Percentiles rank a stretch among this genome's conserved stretches.
Conservation (phyloP, 306 rosid genomes). For the Vigna reflexopilosa region DNA sequence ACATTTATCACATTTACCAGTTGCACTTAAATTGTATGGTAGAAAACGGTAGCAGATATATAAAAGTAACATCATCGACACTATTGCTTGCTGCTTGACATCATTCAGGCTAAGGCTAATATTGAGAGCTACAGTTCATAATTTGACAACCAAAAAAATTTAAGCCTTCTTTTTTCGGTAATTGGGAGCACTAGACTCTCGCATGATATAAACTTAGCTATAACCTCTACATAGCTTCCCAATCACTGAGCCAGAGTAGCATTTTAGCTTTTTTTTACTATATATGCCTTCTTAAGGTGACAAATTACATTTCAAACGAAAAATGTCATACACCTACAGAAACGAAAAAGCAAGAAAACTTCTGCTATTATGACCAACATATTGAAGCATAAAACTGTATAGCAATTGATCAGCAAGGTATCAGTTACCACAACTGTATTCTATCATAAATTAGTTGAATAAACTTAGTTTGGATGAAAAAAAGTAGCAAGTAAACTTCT, state of each 20-base stretch:
- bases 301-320: constrained; percentile 36
- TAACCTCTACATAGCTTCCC: constrained; percentile 19
- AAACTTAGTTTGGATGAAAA: neutral
- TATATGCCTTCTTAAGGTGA: constrained; percentile 5
- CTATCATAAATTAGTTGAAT: neutral
- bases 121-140: neutral
- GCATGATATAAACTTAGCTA: constrained; percentile 37
- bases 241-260: constrained; percentile 9
- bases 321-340: neutral
- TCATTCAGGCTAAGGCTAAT: constrained; percentile 10
- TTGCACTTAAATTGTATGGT: constrained; percentile 17
- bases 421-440: neutral
- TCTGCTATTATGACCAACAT: constrained; percentile 5
- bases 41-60: neutral
- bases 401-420: neutral
- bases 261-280: constrained; percentile 6
- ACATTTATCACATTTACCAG: constrained; percentile 20
- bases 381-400: neutral
- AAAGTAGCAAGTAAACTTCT: constrained; percentile 23
- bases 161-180: constrained; percentile 5
- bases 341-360: constrained; percentile 22
- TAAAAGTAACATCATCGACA: constrained; percentile 14
- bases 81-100: neutral
- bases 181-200: constrained; percentile 7
- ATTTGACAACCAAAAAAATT: constrained; percentile 1